Evolutionary conservation across 345 rosid species (phyloP), one percentile per base, ranked within the genome.

Genomic region (Balakata baccata): DNA sequence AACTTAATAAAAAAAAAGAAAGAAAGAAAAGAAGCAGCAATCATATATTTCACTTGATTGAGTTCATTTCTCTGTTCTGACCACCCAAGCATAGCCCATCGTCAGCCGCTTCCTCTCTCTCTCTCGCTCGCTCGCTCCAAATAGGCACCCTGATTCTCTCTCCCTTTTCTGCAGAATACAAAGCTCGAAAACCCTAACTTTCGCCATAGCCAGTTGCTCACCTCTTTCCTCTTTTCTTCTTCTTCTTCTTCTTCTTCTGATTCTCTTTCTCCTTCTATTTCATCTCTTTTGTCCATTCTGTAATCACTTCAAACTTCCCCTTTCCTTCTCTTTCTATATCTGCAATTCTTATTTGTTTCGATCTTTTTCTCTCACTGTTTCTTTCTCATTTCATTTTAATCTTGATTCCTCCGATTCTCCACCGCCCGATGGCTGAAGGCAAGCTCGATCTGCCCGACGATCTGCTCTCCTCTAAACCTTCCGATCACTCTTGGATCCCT

Each of bases 401-500:
- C 70, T 9, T 29, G 61, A 22, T 37, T 47, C 54, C 56, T 69
- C 49, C 49, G 13, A 68, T 74, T 47, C 16, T 37, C 60, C 50
- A 54, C 84, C 56, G 63, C 57, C 67, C 77, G 78, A 92, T 92
- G 98, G 91, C 96, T 39, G 85, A 83, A 64, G 83, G 86, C 66
- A 92, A 89, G 94, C 77, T 88, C 85, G 89, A 92, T 88, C 92
- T 90, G 47, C 94, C 89, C 13, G 94, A 89, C 80, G 96, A 89
- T 87, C 89, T 92, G 77, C 84, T 89, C 76, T 60, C 87, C 22
- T 83, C 90, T 37, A 87, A 88, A 61, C 83, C 85, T 6, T 84
- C 87, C 56, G 89, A 87, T 87, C 94, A 86, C 58, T 79, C 84
- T 4, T 65, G 77, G 76, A 68, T 77, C 51, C 74, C 82, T 65